phyloP scores from a whole-genome alignment of 805 yeast genomes.

The Ogataea thermomethanolica region DNA sequence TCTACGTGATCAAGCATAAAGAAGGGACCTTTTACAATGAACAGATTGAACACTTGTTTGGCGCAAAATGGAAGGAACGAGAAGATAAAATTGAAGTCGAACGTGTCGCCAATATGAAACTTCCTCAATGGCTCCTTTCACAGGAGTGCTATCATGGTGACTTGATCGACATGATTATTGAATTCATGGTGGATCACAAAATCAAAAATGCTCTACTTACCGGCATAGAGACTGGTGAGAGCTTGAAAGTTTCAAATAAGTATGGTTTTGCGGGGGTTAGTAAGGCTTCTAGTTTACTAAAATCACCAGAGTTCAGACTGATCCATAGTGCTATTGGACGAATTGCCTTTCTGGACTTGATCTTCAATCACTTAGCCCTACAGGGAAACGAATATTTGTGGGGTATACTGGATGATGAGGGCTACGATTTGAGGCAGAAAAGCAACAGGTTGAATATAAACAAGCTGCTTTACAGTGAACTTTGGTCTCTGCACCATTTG shows the following conservation, averaged over 20 bases:
- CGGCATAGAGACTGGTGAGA: constrained; percentile 41
- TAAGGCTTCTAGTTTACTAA: constrained; percentile 39
- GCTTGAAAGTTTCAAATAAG: constrained; percentile 24
- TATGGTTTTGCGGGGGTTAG: constrained; percentile 36
- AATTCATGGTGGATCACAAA: constrained; percentile 29
- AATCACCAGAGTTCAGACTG: constrained; percentile 42
- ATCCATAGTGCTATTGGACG: constrained; percentile 41
- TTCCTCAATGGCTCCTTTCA: not conserved
- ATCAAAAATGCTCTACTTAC: constrained; percentile 37
- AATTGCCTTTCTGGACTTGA: constrained; percentile 35
- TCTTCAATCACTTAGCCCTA: constrained; percentile 36
- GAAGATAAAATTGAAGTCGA: not conserved
- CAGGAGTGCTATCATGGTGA: constrained; percentile 27
- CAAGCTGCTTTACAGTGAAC: constrained; percentile 28
- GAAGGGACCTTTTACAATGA: not conserved
- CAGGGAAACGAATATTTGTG: constrained; percentile 17
- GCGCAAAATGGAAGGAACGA: not conserved
- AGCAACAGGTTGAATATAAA: constrained; percentile 14
- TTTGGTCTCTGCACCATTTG: constrained; percentile 8
- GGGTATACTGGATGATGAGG: constrained; percentile 19
- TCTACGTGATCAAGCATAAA: constrained; percentile 3
- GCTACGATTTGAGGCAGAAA: not conserved
- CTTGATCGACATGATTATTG: constrained; percentile 41
- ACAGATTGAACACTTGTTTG: not conserved
- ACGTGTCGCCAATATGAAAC: not conserved